These are phyloP conservation scores for Trypanosoma grayi DNA, from an alignment of 208 protist genomes.

Conservation along the genomic window DNA sequence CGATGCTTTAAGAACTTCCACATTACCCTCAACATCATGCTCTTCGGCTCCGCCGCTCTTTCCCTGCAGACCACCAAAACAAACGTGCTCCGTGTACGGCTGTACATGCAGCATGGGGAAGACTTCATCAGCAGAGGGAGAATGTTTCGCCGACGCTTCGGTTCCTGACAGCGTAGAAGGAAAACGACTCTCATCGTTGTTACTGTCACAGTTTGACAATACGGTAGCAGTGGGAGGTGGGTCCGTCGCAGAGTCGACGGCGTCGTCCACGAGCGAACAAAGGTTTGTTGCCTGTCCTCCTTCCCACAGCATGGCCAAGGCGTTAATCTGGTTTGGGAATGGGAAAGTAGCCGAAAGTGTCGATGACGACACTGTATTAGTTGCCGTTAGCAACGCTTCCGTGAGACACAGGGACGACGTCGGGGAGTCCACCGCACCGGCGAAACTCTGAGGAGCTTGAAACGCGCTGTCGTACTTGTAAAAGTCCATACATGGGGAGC, in stretches of 20 bases:
- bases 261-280: neutral
- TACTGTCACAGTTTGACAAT: neutral
- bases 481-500: neutral
- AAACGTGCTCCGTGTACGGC: neutral
- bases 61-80: constrained; percentile 1
- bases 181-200: neutral
- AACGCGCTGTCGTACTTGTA: neutral
- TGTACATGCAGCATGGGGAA: constrained; percentile 6
- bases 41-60: neutral
- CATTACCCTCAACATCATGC: neutral
- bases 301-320: neutral
- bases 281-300: neutral
- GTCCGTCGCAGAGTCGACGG: neutral
- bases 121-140: neutral
- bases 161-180: neutral
- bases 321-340: neutral
- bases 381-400: constrained; percentile 2
- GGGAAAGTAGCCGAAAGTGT: neutral
- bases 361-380: neutral
- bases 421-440: neutral
- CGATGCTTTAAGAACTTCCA: neutral
- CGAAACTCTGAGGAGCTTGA: neutral
- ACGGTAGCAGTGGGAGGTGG: neutral
- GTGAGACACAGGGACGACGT: constrained; percentile 9
- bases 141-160: neutral